Evolutionary conservation across 352 stramenopile species (phyloP).

Genomic region (Globisporangium acanthophoron): DNA sequence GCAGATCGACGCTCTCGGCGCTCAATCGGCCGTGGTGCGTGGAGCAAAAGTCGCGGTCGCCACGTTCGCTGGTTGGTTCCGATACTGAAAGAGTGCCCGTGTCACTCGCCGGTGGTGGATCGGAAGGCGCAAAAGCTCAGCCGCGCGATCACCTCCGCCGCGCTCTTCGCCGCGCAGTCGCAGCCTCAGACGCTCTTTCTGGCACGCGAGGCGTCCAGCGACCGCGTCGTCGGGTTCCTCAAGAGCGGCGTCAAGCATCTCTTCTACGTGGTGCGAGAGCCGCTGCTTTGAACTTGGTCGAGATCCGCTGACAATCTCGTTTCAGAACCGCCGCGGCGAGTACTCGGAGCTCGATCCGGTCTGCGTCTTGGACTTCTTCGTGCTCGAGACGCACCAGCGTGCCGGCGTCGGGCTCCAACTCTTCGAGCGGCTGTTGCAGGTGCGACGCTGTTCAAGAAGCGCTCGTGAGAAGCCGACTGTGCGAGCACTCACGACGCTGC

Average conservation of each 20-base stretch:
- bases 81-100: not conserved
- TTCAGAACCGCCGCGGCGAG: slow-evolving; percentile 41
- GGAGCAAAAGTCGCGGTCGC: too few relatives aligned
- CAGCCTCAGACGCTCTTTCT: slow-evolving; percentile 44
- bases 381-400: slow-evolving; percentile 49
- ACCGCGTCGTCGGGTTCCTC: slow-evolving; percentile 38
- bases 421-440: slow-evolving; percentile 55
- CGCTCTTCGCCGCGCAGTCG: slow-evolving; percentile 27
- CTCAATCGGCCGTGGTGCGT: slow-evolving; percentile 37
- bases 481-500: not conserved
- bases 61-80: not conserved
- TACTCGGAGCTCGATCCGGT: slow-evolving; percentile 71
- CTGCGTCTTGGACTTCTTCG: slow-evolving; percentile 81
- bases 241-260: slow-evolving; percentile 69
- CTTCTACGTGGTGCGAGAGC: slow-evolving; percentile 55
- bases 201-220: slow-evolving; percentile 14
- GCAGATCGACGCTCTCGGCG: slow-evolving; percentile 39
- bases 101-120: not conserved
- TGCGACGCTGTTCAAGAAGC: slow-evolving; percentile 2
- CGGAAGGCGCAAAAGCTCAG: slow-evolving; percentile 50
- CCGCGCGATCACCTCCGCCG: slow-evolving; percentile 51
- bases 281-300: not conserved
- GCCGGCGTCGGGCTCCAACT: slow-evolving; percentile 48
- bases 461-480: not conserved
- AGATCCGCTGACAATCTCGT: not conserved